A percentile compares a stretch with the other conserved stretches of the same genome.
Evolutionary conservation across 208 protist species (phyloP).

Genomic region (Acanthamoeba royreba): DNA sequence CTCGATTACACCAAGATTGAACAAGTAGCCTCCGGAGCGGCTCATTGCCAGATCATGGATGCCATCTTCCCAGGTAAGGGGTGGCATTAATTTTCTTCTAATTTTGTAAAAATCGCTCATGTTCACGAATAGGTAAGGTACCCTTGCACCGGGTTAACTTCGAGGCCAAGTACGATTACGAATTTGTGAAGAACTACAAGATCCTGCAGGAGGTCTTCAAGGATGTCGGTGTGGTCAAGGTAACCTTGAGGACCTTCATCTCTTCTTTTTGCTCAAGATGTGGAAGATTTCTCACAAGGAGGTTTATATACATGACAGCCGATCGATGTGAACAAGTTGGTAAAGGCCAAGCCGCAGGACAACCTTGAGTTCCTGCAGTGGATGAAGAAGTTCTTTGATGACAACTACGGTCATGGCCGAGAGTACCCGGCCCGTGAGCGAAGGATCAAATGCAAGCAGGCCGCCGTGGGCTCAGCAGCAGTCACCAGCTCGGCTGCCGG

Average conservation of each 20-base stretch:
- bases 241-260: neutral
- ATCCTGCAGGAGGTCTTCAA: constrained; percentile 90
- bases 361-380: constrained; percentile 96
- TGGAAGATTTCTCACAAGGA: neutral
- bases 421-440: constrained; percentile 53
- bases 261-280: neutral
- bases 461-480: neutral
- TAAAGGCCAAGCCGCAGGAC: constrained; percentile 94
- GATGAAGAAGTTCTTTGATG: constrained; percentile 85
- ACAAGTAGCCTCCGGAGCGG: constrained; percentile 76
- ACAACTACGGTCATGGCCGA: neutral
- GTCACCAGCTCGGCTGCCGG: neutral
- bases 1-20: constrained; percentile 81
- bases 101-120: neutral
- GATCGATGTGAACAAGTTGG: constrained; percentile 87
- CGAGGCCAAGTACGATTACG: constrained; percentile 93
- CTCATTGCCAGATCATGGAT: constrained; percentile 92
- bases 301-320: constrained; percentile 4
- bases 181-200: constrained; percentile 95
- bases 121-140: constrained; percentile 61
- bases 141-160: constrained; percentile 85
- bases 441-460: constrained; percentile 10
- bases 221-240: constrained; percentile 86
- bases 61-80: constrained; percentile 68
- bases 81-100: neutral